These are phyloP conservation scores for Zygoascus bituminiphila DNA, from an alignment of 805 yeast species.

Conservation along the genomic window DNA sequence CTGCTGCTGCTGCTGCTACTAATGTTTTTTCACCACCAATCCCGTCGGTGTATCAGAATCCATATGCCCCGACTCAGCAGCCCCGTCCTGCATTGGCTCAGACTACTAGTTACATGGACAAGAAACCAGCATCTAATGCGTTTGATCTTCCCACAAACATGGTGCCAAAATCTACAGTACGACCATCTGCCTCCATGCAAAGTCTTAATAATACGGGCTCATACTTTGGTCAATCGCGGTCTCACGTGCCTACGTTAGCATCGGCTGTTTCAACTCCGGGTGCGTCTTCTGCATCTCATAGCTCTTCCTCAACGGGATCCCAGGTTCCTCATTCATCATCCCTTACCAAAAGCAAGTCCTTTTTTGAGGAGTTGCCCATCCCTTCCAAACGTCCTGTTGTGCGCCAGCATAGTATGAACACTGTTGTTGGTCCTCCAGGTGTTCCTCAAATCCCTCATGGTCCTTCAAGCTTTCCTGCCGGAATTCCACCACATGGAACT, in stretches of 20 bases:
- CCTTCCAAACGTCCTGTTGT: conserved; percentile 21
- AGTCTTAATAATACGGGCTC: conserved; percentile 1
- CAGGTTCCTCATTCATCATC: conserved; percentile 2
- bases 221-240: conserved; percentile 4
- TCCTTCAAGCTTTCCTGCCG: not conserved
- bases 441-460: not conserved
- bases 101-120: conserved; percentile 15
- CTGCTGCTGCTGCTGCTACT: conserved; percentile 7
- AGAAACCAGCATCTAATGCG: conserved; percentile 23
- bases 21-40: too few species aligned
- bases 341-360: conserved; percentile 32
- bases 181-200: conserved; percentile 19
- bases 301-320: conserved; percentile 8
- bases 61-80: conserved; percentile 5
- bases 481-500: not conserved
- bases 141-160: conserved; percentile 29
- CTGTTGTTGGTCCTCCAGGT: not conserved
- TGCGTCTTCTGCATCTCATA: conserved; percentile 4
- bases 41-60: conserved; percentile 3
- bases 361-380: conserved; percentile 52
- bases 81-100: conserved; percentile 7
- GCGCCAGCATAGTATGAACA: conserved; percentile 10
- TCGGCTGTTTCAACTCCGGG: not conserved
- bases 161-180: conserved; percentile 21
- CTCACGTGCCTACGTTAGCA: conserved; percentile 7